These are phyloP conservation scores for Ophiostoma angusticollis DNA, from an alignment of 2,329 filamentous ascomycete species.

Conservation along the genomic window DNA sequence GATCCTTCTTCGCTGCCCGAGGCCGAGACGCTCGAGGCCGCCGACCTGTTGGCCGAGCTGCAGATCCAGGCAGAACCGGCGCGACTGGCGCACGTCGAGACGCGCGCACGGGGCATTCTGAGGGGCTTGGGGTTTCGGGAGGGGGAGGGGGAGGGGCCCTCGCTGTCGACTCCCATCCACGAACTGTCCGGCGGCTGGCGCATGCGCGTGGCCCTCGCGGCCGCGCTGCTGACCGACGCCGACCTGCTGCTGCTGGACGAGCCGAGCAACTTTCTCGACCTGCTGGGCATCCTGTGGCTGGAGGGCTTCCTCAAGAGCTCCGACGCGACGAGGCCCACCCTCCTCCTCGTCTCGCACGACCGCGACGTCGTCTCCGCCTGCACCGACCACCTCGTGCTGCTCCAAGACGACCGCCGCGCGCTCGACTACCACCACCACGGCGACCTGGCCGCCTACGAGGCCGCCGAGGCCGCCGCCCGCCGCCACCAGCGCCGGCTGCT, in stretches of 20 bases:
- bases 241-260: constrained; percentile 77
- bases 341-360: constrained; percentile 75
- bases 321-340: constrained; percentile 40
- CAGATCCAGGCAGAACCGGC: constrained; percentile 55
- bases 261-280: constrained; percentile 75
- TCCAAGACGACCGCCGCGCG: constrained; percentile 57
- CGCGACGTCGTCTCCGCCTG: constrained; percentile 62
- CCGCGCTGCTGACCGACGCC: constrained; percentile 54
- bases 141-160: constrained; percentile 15
- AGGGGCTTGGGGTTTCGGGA: constrained; percentile 11
- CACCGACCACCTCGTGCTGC: constrained; percentile 62
- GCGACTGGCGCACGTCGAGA: constrained; percentile 41
- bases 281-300: constrained; percentile 75
- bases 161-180: no score
- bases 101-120: constrained; percentile 34
- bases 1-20: no score
- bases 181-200: constrained; percentile 65
- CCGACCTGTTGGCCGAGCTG: constrained; percentile 55
- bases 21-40: constrained; percentile 54
- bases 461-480: constrained; percentile 53
- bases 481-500: constrained; percentile 61
- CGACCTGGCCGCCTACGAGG: constrained; percentile 59
- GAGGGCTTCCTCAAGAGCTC: constrained; percentile 48
- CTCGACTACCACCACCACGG: constrained; percentile 58
- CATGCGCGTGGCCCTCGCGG: constrained; percentile 55